Evolutionary conservation across 352 stramenopile species (phyloP).

Genomic region (Thalassiosira mediterranea): DNA sequence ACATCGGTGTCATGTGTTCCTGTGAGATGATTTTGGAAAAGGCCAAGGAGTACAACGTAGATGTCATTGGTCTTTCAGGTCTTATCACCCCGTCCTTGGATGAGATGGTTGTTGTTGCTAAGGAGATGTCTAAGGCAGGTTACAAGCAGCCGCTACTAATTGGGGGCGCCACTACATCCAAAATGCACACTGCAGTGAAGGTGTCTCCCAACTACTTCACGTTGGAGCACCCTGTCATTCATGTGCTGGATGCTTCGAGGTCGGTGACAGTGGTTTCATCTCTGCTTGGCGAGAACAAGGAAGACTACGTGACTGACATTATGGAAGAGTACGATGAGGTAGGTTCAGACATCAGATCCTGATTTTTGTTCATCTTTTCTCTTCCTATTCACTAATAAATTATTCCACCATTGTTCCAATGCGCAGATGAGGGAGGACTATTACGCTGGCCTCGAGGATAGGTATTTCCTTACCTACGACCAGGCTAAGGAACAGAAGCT

Average conservation of each 20-base stretch:
- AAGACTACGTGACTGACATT: conserved; percentile 93
- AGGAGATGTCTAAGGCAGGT: conserved; percentile 92
- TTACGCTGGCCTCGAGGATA: conserved; percentile 88
- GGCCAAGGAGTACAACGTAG: conserved; percentile 89
- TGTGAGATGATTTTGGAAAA: conserved; percentile 90
- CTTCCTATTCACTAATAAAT: conserved; percentile 3
- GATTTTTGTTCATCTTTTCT: too few relatives aligned
- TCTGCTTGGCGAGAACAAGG: conserved; percentile 91
- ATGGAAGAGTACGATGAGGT: conserved; percentile 91
- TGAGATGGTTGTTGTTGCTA: conserved; percentile 97
- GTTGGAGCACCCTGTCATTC: conserved; percentile 94
- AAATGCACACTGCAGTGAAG: conserved; percentile 98
- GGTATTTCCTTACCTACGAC: conserved; percentile 87
- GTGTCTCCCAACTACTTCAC: conserved; percentile 95
- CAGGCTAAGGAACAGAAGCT: conserved; percentile 87
- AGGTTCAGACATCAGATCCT: too few relatives aligned
- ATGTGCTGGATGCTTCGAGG: conserved; percentile 96
- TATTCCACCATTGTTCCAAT: background rate
- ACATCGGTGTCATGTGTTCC: conserved; percentile 96
- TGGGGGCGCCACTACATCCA: conserved; percentile 95
- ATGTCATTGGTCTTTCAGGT: conserved; percentile 96
- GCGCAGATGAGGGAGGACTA: conserved; percentile 88
- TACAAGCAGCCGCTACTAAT: conserved; percentile 95
- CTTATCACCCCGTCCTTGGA: conserved; percentile 97
- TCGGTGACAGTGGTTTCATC: conserved; percentile 94